phyloP scores from a whole-genome alignment of 2,329 filamentous ascomycete genomes.

The Trichoderma sp. region DNA sequence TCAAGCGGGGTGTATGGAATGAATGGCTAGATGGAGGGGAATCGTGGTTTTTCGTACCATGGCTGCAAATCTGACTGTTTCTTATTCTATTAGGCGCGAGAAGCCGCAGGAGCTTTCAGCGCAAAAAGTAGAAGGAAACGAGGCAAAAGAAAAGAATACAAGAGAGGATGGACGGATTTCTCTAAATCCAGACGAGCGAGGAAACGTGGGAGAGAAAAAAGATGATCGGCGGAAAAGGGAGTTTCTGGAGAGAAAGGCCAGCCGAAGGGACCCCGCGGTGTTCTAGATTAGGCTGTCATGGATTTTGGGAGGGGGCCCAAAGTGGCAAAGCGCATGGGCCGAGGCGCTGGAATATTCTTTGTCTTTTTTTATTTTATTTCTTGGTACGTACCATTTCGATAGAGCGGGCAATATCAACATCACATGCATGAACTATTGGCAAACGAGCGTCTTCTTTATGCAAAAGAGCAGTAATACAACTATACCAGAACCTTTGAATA shows the following conservation, averaged over 20 bases:
- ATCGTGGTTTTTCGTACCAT: constrained; percentile 4
- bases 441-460: too few relatives aligned
- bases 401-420: neutral
- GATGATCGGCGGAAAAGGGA: neutral
- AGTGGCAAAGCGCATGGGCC: constrained; percentile 2
- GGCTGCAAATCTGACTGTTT: neutral
- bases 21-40: neutral
- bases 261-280: neutral
- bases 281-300: neutral
- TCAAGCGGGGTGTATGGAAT: neutral
- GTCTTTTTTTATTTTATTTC: neutral
- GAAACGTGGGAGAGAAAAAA: neutral
- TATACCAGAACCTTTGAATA: neutral
- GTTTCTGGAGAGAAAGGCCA: neutral
- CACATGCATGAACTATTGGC: too few relatives aligned
- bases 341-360: constrained; percentile 10
- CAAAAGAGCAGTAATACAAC: neutral
- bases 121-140: neutral
- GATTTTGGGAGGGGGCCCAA: neutral
- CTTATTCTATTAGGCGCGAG: neutral
- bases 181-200: neutral
- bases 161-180: neutral
- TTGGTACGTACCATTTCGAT: neutral
- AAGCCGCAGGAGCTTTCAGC: constrained; percentile 6
- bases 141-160: neutral